These are phyloP conservation scores for Limonomyces culmigenus DNA, from an alignment of 1,284 basidiomycete genomes.

Conservation along the genomic window DNA sequence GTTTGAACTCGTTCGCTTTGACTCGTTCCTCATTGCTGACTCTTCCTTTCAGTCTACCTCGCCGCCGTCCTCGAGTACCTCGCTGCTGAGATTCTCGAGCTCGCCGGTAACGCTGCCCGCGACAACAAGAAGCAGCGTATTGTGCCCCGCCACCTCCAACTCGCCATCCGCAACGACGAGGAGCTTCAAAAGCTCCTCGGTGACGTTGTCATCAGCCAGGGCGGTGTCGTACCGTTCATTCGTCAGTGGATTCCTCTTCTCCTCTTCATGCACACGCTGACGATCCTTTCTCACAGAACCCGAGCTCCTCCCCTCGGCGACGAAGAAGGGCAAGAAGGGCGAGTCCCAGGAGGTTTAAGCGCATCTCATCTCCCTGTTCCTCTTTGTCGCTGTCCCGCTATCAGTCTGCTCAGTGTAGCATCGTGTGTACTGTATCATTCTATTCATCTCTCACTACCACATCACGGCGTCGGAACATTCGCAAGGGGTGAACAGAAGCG, in stretches of 20 bases:
- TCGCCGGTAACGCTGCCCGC: constrained; percentile 54
- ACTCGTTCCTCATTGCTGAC: not conserved
- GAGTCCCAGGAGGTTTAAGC: constrained; percentile 11
- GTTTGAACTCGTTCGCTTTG: not conserved
- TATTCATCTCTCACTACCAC: too few species aligned
- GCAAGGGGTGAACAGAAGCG: too few species aligned
- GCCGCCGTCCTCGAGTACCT: constrained; percentile 61
- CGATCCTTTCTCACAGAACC: too few species aligned
- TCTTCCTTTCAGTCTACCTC: constrained; percentile 53
- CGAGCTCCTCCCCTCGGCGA: constrained; percentile 30
- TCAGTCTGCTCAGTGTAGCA: too few species aligned
- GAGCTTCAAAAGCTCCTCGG: constrained; percentile 72
- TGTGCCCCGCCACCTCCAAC: constrained; percentile 78
- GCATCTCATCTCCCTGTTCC: constrained; percentile 1
- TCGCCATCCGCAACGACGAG: constrained; percentile 81
- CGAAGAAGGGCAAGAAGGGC: constrained; percentile 21
- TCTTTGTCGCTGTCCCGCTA: constrained; percentile 1
- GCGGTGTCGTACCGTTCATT: constrained; percentile 75
- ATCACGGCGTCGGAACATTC: too few species aligned
- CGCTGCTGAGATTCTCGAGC: constrained; percentile 60
- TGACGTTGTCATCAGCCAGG: constrained; percentile 78
- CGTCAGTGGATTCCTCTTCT: too few species aligned
- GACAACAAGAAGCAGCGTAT: constrained; percentile 81
- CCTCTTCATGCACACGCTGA: constrained; percentile 2
- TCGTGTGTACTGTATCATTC: too few species aligned